These are phyloP conservation scores for Malassezia nana DNA, from an alignment of 1,284 basidiomycete genomes.

Conservation along the genomic window DNA sequence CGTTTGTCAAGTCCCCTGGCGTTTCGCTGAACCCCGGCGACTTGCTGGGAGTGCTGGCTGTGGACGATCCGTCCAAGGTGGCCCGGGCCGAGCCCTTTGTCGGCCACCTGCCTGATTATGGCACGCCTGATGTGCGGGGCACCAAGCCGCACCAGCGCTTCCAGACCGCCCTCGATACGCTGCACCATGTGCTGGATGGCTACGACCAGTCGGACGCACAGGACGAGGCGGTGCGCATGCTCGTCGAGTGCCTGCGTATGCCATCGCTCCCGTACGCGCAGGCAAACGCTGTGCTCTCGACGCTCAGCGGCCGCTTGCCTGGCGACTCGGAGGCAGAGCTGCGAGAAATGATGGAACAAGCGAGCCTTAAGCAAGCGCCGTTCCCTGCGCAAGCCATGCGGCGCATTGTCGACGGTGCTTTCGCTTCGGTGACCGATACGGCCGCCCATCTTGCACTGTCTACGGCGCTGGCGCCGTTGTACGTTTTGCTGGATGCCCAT, in stretches of 20 bases:
- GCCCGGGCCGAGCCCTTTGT: conserved; percentile 98
- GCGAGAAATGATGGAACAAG: conserved; percentile 65
- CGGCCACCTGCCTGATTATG: conserved; percentile 59
- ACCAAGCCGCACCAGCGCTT: conserved; percentile 85
- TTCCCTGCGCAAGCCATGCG: conserved; percentile 71
- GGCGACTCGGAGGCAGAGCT: conserved; percentile 64
- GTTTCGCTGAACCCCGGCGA: conserved; percentile 94
- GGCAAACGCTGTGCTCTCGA: conserved; percentile 70
- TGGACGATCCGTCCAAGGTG: conserved; percentile 92
- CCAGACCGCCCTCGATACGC: conserved; percentile 63
- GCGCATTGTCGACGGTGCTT: conserved; percentile 58
- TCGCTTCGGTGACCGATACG: conserved; percentile 22
- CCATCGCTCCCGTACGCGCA: conserved; percentile 84
- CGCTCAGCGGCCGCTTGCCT: conserved; percentile 87
- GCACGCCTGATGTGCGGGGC: conserved; percentile 73
- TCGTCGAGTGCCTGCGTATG: conserved; percentile 66
- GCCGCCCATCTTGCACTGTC: conserved; percentile 20
- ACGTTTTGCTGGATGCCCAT: conserved; percentile 72
- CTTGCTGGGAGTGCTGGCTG: conserved; percentile 89
- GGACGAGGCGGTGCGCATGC: conserved; percentile 69
- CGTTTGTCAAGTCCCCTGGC: conserved; percentile 91
- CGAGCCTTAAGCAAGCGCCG: conserved; percentile 65
- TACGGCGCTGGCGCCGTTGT: conserved; percentile 62
- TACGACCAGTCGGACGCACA: conserved; percentile 50
- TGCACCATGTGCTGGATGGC: conserved; percentile 65